These are phyloP conservation scores for Cladosporium velox DNA, from an alignment of 2,329 filamentous ascomycete genomes.

Conservation along the genomic window DNA sequence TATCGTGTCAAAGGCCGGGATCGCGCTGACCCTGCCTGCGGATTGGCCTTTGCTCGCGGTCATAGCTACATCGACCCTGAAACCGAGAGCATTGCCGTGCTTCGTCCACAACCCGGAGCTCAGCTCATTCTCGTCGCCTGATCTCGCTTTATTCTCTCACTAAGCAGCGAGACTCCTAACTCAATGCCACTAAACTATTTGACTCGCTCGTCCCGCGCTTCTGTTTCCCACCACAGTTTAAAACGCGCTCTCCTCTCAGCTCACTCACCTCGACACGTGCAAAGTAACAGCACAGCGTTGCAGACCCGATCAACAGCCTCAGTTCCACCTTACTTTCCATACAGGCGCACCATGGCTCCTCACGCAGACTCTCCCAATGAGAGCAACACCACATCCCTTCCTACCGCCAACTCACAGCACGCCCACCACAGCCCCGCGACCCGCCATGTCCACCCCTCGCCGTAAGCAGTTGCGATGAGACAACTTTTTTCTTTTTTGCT, in stretches of 20 bases:
- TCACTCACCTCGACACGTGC: conserved; percentile 1
- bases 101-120: conserved; percentile 13
- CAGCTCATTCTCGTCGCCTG: conserved; percentile 9
- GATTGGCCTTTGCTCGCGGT: conserved; percentile 13
- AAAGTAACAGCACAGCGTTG: not conserved
- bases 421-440: conserved; percentile 35
- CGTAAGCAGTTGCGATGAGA: conserved; percentile 14
- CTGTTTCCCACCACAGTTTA: not conserved
- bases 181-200: conserved; percentile 13
- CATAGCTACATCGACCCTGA: conserved; percentile 11
- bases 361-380: conserved; percentile 16
- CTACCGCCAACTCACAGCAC: conserved; percentile 40
- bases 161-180: not conserved
- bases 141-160: conserved; percentile 1
- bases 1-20: conserved; percentile 13
- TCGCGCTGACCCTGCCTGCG: conserved; percentile 3
- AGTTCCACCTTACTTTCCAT: conserved; percentile 12
- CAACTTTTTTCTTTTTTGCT: not conserved
- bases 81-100: conserved; percentile 7
- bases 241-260: conserved; percentile 8
- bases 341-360: conserved; percentile 16
- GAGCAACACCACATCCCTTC: conserved; percentile 6
- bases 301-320: conserved; percentile 25
- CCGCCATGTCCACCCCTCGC: conserved; percentile 44
- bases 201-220: conserved; percentile 16